These are phyloP conservation scores for Cryptococcus sp. DNA, from an alignment of 1,284 basidiomycete genomes.

Conservation along the genomic window DNA sequence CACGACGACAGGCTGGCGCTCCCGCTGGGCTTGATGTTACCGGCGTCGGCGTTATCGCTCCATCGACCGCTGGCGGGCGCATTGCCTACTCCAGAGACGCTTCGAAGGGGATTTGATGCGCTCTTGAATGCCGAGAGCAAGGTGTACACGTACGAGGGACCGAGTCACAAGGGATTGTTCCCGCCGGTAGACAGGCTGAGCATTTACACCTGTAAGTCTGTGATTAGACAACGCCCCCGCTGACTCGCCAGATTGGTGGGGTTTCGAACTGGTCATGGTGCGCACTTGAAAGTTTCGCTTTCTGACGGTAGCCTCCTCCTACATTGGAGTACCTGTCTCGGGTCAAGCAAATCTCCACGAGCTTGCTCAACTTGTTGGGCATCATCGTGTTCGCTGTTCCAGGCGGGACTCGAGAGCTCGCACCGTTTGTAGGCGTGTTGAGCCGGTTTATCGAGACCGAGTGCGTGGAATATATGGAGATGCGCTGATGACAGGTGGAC, in stretches of 20 bases:
- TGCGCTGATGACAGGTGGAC: constrained; percentile 9
- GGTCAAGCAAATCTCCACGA: constrained; percentile 13
- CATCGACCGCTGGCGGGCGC: constrained; percentile 15
- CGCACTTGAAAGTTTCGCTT: too few species aligned
- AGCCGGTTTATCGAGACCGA: constrained; percentile 19
- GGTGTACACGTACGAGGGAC: constrained; percentile 15
- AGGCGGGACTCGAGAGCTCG: constrained; percentile 18
- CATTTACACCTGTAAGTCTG: constrained; percentile 16
- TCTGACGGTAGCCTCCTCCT: constrained; percentile 14
- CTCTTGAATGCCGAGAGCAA: constrained; percentile 18
- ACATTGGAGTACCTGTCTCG: constrained; percentile 15
- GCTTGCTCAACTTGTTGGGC: constrained; percentile 15
- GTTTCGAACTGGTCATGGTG: constrained; percentile 20
- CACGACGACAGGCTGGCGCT: background rate
- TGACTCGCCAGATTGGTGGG: constrained; percentile 21
- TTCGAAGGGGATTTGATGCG: constrained; percentile 16
- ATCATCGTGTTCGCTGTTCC: constrained; percentile 22
- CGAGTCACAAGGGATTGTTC: constrained; percentile 14
- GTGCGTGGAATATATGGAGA: constrained; percentile 5
- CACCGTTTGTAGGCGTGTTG: constrained; percentile 18
- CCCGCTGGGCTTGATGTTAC: constrained; percentile 14
- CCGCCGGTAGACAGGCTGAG: constrained; percentile 18
- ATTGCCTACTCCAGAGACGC: constrained; percentile 15
- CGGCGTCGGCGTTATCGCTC: constrained; percentile 12
- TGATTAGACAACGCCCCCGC: background rate